These are phyloP conservation scores for Colletotrichum falcatum DNA, from an alignment of 2,329 filamentous ascomycete species.

Conservation along the genomic window DNA sequence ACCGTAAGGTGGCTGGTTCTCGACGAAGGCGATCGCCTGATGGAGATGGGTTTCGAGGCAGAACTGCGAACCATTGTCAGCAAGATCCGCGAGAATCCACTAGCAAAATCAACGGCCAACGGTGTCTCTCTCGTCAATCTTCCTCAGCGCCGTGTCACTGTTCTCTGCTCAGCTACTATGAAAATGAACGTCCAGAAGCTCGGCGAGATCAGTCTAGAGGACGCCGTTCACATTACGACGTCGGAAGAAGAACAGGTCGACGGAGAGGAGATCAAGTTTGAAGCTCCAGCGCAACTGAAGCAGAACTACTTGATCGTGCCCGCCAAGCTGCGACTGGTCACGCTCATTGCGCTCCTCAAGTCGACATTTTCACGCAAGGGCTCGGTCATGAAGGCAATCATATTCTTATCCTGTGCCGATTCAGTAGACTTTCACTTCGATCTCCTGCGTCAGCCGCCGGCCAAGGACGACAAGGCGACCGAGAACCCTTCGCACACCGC, in stretches of 20 bases:
- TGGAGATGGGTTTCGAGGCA: conserved; percentile 97
- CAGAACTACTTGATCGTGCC: conserved; percentile 91
- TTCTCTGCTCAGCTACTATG: conserved; percentile 96
- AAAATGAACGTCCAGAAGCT: conserved; percentile 97
- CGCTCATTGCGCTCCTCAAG: conserved; percentile 85
- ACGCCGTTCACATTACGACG: conserved; percentile 87
- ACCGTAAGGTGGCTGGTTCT: conserved; percentile 94
- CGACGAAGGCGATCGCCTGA: conserved; percentile 96
- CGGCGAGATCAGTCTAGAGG: conserved; percentile 93
- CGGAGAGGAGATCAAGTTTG: conserved; percentile 70
- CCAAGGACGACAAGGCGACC: conserved; percentile 42
- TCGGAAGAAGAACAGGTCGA: conserved; percentile 63
- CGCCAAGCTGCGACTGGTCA: conserved; percentile 90
- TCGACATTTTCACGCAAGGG: conserved; percentile 89
- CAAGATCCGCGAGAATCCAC: conserved; percentile 75
- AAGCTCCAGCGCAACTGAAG: conserved; percentile 91
- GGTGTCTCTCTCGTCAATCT: conserved; percentile 71
- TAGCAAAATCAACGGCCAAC: conserved; percentile 70
- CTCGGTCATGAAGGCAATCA: conserved; percentile 94
- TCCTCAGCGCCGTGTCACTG: conserved; percentile 81
- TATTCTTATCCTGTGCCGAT: conserved; percentile 97
- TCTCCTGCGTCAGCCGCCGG: conserved; percentile 67
- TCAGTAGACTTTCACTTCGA: conserved; percentile 98
- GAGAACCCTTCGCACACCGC: conserved; percentile 50
- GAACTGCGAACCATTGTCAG: conserved; percentile 90